Percentiles rank a stretch among this genome's conserved stretches.
Conservation (phyloP, 441 rosid genomes). For the Biscutella laevigata region DNA sequence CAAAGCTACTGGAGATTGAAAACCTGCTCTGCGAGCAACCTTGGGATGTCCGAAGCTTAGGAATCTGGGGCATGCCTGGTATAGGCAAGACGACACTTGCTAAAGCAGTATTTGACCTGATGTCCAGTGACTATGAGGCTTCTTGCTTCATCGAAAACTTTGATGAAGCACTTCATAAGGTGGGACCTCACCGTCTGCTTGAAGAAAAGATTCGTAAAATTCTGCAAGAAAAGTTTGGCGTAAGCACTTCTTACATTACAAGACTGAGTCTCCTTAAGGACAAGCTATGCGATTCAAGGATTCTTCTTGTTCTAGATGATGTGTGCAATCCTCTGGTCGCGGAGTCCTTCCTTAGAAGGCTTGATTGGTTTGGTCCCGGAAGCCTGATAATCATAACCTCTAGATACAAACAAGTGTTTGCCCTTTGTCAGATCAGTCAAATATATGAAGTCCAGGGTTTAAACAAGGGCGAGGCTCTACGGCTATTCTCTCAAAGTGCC, state of each 20-base stretch:
- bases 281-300: neutral
- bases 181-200: neutral
- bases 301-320: conserved; percentile 13
- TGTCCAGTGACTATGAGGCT: conserved; percentile 19
- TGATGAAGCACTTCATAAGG: neutral
- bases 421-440: neutral
- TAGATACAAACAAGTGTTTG: conserved; percentile 14
- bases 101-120: neutral
- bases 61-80: conserved; percentile 39
- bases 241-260: neutral
- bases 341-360: conserved; percentile 2
- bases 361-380: conserved; percentile 17
- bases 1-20: conserved; percentile 7
- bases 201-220: neutral
- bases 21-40: neutral
- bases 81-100: conserved; percentile 30
- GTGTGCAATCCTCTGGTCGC: neutral
- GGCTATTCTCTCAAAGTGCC: conserved; percentile 15
- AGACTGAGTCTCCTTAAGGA: neutral
- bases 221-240: neutral
- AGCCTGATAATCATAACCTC: conserved; percentile 29
- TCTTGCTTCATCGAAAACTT: conserved; percentile 11
- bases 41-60: conserved; percentile 9
- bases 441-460: conserved; percentile 10
- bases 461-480: conserved; percentile 10